Conservation (phyloP, 139 green algal species). For the Penium margaritaceum region DNA sequence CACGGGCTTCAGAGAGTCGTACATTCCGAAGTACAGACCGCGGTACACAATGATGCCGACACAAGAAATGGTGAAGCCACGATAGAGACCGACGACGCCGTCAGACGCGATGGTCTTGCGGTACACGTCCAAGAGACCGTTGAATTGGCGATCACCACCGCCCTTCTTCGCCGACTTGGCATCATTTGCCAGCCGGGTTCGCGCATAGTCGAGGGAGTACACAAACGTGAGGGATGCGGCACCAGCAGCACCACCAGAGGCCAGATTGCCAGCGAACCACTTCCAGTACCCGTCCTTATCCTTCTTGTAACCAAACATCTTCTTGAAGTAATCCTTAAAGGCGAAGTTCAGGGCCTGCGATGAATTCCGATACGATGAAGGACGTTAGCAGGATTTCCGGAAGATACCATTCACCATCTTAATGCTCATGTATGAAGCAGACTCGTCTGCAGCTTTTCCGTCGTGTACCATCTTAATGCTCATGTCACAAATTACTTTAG, state of each 20-base stretch:
- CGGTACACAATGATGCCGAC: conserved; percentile 98
- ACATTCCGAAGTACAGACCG: conserved; percentile 98
- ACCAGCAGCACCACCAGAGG: conserved; percentile 79
- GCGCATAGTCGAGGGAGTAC: conserved; percentile 97
- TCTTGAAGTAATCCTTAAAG: conserved; percentile 99
- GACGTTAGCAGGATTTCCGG: no score
- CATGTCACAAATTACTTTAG: no score
- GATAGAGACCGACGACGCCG: conserved; percentile 59
- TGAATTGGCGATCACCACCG: conserved; percentile 74
- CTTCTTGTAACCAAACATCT: conserved; percentile 86
- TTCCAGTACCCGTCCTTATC: conserved; percentile 54
- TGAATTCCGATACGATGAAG: no score
- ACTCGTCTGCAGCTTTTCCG: no score
- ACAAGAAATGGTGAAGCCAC: conserved; percentile 86
- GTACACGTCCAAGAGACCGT: conserved; percentile 73
- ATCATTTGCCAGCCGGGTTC: conserved; percentile 93
- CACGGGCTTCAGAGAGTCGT: conserved; percentile 73
- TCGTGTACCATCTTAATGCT: no score
- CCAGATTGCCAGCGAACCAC: conserved; percentile 95
- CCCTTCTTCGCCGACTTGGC: conserved; percentile 56
- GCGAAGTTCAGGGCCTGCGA: conserved; percentile 99
- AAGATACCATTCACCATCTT: no score
- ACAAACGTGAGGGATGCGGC: conserved; percentile 92
- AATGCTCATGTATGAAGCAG: no score
- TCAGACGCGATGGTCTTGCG: conserved; percentile 61